phyloP scores from a whole-genome alignment of 164 flowering plant genomes.

The Magnolia kwangsiensis region DNA sequence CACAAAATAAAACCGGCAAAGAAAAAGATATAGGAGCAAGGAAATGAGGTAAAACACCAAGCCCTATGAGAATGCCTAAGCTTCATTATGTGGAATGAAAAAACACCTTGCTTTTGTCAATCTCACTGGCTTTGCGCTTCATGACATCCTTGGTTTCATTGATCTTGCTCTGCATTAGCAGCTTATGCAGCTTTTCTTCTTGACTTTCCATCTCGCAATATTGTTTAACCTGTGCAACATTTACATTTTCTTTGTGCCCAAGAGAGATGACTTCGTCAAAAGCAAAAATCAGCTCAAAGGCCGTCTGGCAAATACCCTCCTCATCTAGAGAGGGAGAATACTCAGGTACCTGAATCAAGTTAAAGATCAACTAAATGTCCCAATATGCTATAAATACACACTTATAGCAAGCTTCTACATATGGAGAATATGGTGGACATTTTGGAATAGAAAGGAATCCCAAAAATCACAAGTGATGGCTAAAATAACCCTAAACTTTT shows the following conservation, averaged over 20 bases:
- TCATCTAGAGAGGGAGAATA: slow-evolving; percentile 80
- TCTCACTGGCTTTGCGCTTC: slow-evolving; percentile 97
- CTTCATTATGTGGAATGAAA: neutral
- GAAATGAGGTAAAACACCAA: neutral
- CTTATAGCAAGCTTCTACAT: neutral
- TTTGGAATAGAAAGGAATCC: neutral
- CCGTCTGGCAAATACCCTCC: slow-evolving; percentile 79
- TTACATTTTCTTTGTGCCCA: slow-evolving; percentile 96
- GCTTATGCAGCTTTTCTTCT: slow-evolving; percentile 89
- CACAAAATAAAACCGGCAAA: neutral
- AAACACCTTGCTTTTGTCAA: slow-evolving; percentile 95
- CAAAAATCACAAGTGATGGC: neutral
- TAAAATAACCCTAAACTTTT: neutral
- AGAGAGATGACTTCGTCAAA: slow-evolving; percentile 97
- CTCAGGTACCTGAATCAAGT: slow-evolving; percentile 74
- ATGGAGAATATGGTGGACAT: neutral
- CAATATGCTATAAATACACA: neutral
- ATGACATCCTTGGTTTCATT: slow-evolving; percentile 95
- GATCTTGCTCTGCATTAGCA: slow-evolving; percentile 89
- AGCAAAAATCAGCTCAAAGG: slow-evolving; percentile 95
- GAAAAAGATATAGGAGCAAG: neutral
- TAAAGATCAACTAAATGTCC: slow-evolving; percentile 24
- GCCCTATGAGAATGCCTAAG: neutral
- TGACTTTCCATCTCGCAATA: slow-evolving; percentile 99
- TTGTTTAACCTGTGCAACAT: slow-evolving; percentile 90